phyloP scores from a whole-genome alignment of 2,329 filamentous ascomycete species.

The Cladorrhinum sp. region DNA sequence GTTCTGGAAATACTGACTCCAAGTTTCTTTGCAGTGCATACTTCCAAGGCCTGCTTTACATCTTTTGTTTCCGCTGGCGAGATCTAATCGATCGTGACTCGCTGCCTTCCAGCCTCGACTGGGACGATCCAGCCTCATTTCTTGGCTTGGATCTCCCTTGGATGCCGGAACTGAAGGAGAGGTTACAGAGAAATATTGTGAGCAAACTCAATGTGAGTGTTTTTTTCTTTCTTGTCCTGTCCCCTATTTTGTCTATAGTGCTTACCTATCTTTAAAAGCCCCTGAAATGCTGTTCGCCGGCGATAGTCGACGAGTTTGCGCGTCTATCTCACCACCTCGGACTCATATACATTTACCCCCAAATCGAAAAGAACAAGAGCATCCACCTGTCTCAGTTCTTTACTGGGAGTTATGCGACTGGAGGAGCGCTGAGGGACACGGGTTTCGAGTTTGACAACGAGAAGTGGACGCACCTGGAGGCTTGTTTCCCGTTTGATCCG shows the following conservation, averaged over 20 bases:
- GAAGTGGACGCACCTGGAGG: conserved; percentile 79
- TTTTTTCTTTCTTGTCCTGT: background rate
- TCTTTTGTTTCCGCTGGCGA: conserved; percentile 97
- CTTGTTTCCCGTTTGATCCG: conserved; percentile 96
- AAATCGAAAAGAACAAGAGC: conserved; percentile 90
- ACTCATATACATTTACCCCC: conserved; percentile 84
- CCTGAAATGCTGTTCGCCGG: conserved; percentile 87
- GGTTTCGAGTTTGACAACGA: conserved; percentile 61
- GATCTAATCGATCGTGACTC: conserved; percentile 68
- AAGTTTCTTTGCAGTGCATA: conserved; percentile 50
- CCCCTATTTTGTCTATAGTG: background rate
- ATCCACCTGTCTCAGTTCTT: conserved; percentile 73
- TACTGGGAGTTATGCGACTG: conserved; percentile 53
- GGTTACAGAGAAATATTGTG: conserved; percentile 74
- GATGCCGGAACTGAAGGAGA: conserved; percentile 69
- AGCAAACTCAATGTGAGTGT: conserved; percentile 68
- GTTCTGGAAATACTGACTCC: conserved; percentile 5
- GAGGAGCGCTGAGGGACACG: conserved; percentile 53
- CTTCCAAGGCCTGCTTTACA: conserved; percentile 80
- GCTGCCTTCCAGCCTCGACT: conserved; percentile 54
- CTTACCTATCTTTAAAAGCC: conserved; percentile 42
- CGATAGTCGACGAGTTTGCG: conserved; percentile 89
- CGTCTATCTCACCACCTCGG: conserved; percentile 80
- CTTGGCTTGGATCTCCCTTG: conserved; percentile 73
- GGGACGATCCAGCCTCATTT: conserved; percentile 58